These are phyloP conservation scores for Stagonosporopsis rhizophila DNA, from an alignment of 2,329 filamentous ascomycete genomes.

Conservation along the genomic window DNA sequence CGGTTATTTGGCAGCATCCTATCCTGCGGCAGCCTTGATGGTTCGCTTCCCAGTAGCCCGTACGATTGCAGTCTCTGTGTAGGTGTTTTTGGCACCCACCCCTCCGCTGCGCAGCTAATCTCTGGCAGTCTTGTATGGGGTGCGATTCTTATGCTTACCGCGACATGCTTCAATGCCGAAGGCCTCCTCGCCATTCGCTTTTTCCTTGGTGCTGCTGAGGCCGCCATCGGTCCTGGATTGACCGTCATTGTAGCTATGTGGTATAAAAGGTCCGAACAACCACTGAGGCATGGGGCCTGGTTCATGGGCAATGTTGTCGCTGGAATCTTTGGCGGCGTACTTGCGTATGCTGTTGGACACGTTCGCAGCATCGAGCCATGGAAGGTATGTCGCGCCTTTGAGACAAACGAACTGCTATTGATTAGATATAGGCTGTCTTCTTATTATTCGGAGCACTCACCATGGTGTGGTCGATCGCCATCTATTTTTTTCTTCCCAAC, in stretches of 20 bases:
- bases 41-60: constrained; percentile 61
- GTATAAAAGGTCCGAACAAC: constrained; percentile 68
- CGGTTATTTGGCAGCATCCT: constrained; percentile 46
- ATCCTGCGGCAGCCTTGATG: constrained; percentile 56
- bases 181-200: constrained; percentile 58
- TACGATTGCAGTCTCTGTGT: constrained; percentile 36
- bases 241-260: constrained; percentile 72
- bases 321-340: constrained; percentile 63
- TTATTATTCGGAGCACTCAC: constrained; percentile 58
- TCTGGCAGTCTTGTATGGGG: constrained; percentile 43
- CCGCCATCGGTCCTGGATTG: constrained; percentile 56
- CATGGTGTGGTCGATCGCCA: constrained; percentile 36
- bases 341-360: constrained; percentile 66
- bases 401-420: constrained; percentile 14
- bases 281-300: constrained; percentile 54
- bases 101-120: constrained; percentile 22
- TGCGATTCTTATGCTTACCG: constrained; percentile 56
- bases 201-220: constrained; percentile 61
- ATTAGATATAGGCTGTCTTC: constrained; percentile 54
- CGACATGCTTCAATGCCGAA: constrained; percentile 52
- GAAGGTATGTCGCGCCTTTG: constrained; percentile 23
- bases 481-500: constrained; percentile 64
- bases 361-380: constrained; percentile 32
- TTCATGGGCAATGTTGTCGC: constrained; percentile 59
- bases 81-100: background rate